Evolutionary conservation across 495 filamentous ascomycete genomes (phyloP).

Genomic region (Penicillium tannophilum): DNA sequence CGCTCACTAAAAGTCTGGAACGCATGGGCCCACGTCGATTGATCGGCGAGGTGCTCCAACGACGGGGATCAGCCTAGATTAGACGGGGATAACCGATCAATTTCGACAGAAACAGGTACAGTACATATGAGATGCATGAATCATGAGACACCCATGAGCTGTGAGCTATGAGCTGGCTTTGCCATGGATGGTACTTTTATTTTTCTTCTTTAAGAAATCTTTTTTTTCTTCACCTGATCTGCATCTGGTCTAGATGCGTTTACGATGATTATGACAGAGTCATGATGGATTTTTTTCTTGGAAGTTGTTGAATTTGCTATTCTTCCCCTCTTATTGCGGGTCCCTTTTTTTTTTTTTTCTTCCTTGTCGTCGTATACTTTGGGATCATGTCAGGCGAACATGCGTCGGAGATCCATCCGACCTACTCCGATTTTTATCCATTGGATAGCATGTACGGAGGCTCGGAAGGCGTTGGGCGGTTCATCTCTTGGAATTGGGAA

Average conservation of each 20-base stretch:
- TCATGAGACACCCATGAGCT: conserved; percentile 7
- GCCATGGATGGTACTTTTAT: background rate
- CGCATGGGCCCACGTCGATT: conserved; percentile 70
- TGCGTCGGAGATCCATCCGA: conserved; percentile 7
- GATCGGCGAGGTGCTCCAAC: conserved; percentile 79
- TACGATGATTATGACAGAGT: conserved; percentile 3
- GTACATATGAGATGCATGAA: conserved; percentile 4
- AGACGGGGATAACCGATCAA: background rate
- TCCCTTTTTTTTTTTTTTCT: conserved; percentile 6
- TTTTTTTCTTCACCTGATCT: background rate
- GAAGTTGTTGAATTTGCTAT: background rate
- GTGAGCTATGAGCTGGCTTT: conserved; percentile 9
- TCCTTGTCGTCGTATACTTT: background rate
- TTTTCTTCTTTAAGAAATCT: background rate
- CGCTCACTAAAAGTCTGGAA: conserved; percentile 62
- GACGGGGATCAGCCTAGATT: conserved; percentile 43
- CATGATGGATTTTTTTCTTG: conserved; percentile 7
- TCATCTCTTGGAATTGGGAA: conserved; percentile 4
- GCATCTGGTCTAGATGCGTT: conserved; percentile 9
- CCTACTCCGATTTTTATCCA: conserved; percentile 5
- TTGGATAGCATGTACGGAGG: conserved; percentile 10
- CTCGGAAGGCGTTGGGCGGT: conserved; percentile 12
- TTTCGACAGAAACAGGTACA: conserved; percentile 1
- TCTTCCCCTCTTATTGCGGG: background rate
- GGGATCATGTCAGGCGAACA: conserved; percentile 5